Percentiles rank a stretch among this genome's conserved stretches.
Evolutionary conservation across 176 grass and related monocot genomes (phyloP).

Genomic region (bread wheat (Triticum aestivum)): DNA sequence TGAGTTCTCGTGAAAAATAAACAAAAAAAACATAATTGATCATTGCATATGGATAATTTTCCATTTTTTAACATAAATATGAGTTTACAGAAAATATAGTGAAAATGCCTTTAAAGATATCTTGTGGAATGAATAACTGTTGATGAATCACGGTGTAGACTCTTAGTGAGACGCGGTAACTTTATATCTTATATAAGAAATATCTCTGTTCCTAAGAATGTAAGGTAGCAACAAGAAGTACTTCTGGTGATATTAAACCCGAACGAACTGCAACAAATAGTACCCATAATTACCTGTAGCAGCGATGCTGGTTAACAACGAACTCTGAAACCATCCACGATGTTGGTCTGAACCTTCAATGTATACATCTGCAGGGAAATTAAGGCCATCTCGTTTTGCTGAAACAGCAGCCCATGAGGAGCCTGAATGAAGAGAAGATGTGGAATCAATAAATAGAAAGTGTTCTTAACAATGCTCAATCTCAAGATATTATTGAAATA

Average conservation of each 20-base stretch:
- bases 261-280: slow-evolving; percentile 14
- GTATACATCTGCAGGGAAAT: slow-evolving; percentile 85
- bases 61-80: background rate
- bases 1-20: background rate
- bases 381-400: slow-evolving; percentile 68
- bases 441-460: background rate
- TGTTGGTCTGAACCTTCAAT: slow-evolving; percentile 98
- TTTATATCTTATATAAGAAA: background rate
- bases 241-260: slow-evolving; percentile 2
- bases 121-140: slow-evolving; percentile 9
- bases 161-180: slow-evolving; percentile 4
- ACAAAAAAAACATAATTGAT: background rate
- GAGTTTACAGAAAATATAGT: background rate
- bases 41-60: background rate
- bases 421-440: slow-evolving; percentile 50
- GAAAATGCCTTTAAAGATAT: background rate
- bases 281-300: slow-evolving; percentile 65
- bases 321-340: slow-evolving; percentile 98
- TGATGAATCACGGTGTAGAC: background rate
- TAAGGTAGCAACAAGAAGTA: background rate
- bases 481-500: background rate
- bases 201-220: background rate
- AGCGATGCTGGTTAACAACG: slow-evolving; percentile 91
- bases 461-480: background rate
- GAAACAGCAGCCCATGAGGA: slow-evolving; percentile 97